Conservation (phyloP, 2,329 filamentous ascomycete species). For the Sclerotinia borealis region DNA sequence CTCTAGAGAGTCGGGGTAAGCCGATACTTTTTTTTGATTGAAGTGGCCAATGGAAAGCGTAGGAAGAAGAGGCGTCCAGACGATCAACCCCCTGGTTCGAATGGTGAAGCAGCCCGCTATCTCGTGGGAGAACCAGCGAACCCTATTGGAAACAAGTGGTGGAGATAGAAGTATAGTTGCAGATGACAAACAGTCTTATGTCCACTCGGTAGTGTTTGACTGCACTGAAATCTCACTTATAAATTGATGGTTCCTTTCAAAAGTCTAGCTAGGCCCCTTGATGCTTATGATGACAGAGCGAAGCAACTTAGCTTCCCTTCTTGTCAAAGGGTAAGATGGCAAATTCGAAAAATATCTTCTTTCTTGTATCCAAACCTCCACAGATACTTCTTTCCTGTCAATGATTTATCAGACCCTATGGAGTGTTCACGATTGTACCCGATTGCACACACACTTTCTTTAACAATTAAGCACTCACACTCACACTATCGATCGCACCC, state of each 20-base stretch:
- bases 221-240: conserved; percentile 22
- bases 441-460: background rate
- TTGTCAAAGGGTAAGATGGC: background rate
- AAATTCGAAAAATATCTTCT: background rate
- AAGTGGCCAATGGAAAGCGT: conserved; percentile 18
- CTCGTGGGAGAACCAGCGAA: conserved; percentile 8
- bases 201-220: conserved; percentile 22
- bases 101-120: conserved; percentile 19
- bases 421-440: background rate
- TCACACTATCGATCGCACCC: background rate
- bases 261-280: conserved; percentile 17
- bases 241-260: conserved; percentile 19
- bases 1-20: conserved; percentile 15
- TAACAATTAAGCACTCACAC: background rate
- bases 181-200: conserved; percentile 25
- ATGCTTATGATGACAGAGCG: conserved; percentile 15
- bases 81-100: conserved; percentile 16
- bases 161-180: conserved; percentile 25
- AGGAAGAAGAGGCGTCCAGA: conserved; percentile 9
- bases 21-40: conserved; percentile 3
- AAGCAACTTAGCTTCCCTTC: conserved; percentile 1
- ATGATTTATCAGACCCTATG: background rate
- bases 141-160: conserved; percentile 20
- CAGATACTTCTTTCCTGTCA: background rate
- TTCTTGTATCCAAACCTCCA: background rate